phyloP scores from a whole-genome alignment of 164 flowering plant genomes.

The Saururus chinensis region DNA sequence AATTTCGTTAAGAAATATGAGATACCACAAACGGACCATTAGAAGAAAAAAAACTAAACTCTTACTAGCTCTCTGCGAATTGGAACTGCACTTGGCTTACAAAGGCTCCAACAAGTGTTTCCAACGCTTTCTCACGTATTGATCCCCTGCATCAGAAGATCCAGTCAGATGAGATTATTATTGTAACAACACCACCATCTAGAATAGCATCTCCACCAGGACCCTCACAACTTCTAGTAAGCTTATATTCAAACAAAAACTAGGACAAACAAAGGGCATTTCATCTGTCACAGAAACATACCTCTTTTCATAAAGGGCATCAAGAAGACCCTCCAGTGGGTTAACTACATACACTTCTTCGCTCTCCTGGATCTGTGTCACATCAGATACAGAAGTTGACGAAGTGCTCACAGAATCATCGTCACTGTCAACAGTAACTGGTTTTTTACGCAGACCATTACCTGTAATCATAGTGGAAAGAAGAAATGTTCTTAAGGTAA shows the following conservation, averaged over 20 bases:
- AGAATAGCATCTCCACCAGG: no score
- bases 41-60: not conserved
- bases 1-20: no score
- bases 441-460: constrained; percentile 46
- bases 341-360: constrained; percentile 45
- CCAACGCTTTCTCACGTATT: constrained; percentile 68
- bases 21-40: not conserved
- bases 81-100: constrained; percentile 44
- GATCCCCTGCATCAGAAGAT: constrained; percentile 25
- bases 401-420: constrained; percentile 63
- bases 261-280: not conserved
- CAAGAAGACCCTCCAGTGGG: constrained; percentile 54
- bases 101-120: constrained; percentile 43
- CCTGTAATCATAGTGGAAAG: constrained; percentile 23
- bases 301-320: constrained; percentile 83
- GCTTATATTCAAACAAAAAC: not conserved
- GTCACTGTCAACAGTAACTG: constrained; percentile 49
- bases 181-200: no score
- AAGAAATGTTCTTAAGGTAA: not conserved
- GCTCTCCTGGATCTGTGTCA: constrained; percentile 20
- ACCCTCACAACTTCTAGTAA: no score
- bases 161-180: no score
- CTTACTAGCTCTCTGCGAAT: constrained; percentile 81
- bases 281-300: constrained; percentile 10
- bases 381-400: constrained; percentile 48